Conservation (phyloP, 2,329 filamentous ascomycete genomes). For the Alternaria sp. region DNA sequence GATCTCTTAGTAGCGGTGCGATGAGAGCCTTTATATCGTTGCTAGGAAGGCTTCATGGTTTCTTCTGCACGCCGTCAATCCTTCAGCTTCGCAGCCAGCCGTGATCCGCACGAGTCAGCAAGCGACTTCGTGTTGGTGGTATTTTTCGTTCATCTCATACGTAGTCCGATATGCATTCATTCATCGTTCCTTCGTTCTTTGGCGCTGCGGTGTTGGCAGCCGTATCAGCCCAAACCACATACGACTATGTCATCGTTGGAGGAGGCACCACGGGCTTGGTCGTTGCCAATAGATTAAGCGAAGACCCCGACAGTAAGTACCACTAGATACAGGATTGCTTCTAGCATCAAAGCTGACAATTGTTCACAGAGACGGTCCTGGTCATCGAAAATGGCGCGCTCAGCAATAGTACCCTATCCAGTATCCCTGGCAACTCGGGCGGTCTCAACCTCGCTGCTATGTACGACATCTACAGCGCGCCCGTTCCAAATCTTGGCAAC, state of each 20-base stretch:
- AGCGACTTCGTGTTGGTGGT: background rate
- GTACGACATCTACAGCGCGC: conserved; percentile 21
- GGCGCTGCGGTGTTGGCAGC: background rate
- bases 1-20: background rate
- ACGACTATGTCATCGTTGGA: conserved; percentile 36
- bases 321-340: background rate
- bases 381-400: conserved; percentile 26
- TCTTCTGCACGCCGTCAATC: background rate
- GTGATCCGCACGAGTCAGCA: background rate
- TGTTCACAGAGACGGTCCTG: conserved; percentile 17
- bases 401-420: conserved; percentile 12
- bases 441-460: conserved; percentile 16
- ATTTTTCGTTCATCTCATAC: background rate
- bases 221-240: conserved; percentile 4
- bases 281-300: conserved; percentile 27
- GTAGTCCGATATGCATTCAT: background rate
- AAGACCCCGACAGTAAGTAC: conserved; percentile 17
- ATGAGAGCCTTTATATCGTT: background rate
- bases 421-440: conserved; percentile 16
- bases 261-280: conserved; percentile 28
- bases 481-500: conserved; percentile 27
- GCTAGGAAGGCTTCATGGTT: background rate
- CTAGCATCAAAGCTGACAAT: background rate
- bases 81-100: background rate
- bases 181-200: background rate